A percentile compares a stretch with the other conserved stretches of the same genome.
Conservation (phyloP, 1,284 basidiomycete genomes). For the Irpex lacteus region DNA sequence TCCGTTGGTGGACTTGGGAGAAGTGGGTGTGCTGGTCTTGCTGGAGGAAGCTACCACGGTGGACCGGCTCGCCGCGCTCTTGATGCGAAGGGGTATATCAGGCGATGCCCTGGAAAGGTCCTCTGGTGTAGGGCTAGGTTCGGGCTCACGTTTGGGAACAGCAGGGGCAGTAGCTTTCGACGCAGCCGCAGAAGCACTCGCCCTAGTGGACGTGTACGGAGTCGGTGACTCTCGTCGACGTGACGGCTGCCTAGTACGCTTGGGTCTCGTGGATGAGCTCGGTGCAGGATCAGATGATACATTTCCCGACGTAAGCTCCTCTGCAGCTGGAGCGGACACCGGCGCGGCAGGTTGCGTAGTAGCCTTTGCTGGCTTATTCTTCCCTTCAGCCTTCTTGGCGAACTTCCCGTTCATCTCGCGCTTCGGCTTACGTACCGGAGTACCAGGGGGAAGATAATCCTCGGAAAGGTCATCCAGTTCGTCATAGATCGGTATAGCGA, state of each 20-base stretch:
- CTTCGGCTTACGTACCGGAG: conserved; percentile 7
- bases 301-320: not conserved
- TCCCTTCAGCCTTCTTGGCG: conserved; percentile 4
- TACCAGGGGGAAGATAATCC: conserved; percentile 5
- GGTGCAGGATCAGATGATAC: not conserved
- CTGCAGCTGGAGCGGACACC: not conserved
- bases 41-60: not conserved
- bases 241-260: conserved; percentile 8
- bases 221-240: conserved; percentile 9
- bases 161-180: not conserved
- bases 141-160: not conserved
- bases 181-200: not conserved
- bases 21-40: not conserved
- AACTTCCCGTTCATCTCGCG: conserved; percentile 14
- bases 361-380: not conserved
- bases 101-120: not conserved
- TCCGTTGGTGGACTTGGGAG: not conserved
- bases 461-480: conserved; percentile 8
- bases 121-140: not conserved
- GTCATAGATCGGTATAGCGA: conserved; percentile 1
- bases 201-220: not conserved
- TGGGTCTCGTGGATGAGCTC: conserved; percentile 3
- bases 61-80: not conserved
- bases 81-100: not conserved
- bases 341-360: not conserved